Base-by-base conservation (phyloP, 1,284 basidiomycete species). In the Ganoderma lingzhi region DNA sequence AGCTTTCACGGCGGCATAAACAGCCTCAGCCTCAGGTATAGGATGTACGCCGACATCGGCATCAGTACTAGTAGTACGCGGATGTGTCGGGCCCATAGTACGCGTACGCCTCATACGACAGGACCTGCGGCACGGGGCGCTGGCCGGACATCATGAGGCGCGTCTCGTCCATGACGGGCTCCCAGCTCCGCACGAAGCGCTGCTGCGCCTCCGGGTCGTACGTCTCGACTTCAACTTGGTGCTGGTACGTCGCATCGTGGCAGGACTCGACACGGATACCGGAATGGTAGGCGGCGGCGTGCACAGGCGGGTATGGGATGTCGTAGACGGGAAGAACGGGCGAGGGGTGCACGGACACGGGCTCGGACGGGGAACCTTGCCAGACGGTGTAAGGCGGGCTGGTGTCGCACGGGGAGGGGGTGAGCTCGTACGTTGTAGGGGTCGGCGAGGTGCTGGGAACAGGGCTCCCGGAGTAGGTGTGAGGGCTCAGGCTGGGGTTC, bases 161-260 rank as follows among this genome's bases (percentile, higher is more conserved):
- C 23, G 69, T 44, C 45, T 70, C 69, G 12, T 64, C 65, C 59
- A 70, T 60, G 51, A 64, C 45, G 35, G 69, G 69, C 62, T 65
- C 62, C 69, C 69, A 70, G 51, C 53, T 70, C 48, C 42, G 69
- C 17, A 67, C 23, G 44, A 70, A 59, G 37, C 60, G 58, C 59
- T 70, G 62, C 39, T 61, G 59, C 6, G 39, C 37, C n/a, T 42
- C 59, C 3, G 23, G 15, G 23, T 42, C 39, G 15, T 61, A 37
- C 39, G 10, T 12, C n/a, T 23, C n/a, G n/a, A 15, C n/a, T 17
- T 23, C n/a, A 9, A 15, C 12, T 17, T 44, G 37, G 14, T 42
- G 37, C 14, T 44, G 39, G 59, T 42, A 61, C 14, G 39, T 2
- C 59, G 10, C n/a, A 17, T 39, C n/a, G 23, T n/a, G 5, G 19